A percentile compares a stretch with the other conserved stretches of the same genome.
These are phyloP conservation scores for Fusarium sp. DNA, from an alignment of 2,329 filamentous ascomycete genomes.

Conservation along the genomic window DNA sequence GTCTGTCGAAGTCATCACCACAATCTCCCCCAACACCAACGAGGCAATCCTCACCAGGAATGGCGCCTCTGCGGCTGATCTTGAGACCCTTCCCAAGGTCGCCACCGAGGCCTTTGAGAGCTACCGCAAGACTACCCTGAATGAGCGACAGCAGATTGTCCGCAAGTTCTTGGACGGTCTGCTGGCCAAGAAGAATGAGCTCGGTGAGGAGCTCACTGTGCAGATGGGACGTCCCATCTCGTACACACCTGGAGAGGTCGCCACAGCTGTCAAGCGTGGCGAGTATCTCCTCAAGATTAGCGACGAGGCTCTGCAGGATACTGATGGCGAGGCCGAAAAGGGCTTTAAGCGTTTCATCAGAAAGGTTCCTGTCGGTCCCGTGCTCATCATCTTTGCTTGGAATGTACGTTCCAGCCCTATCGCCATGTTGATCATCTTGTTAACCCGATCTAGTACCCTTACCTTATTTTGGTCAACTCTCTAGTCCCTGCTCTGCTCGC, in stretches of 20 bases:
- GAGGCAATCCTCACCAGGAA: conserved; percentile 83
- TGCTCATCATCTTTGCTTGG: conserved; percentile 93
- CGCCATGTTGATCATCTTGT: neutral
- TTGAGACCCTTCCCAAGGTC: conserved; percentile 77
- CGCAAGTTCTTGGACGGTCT: conserved; percentile 82
- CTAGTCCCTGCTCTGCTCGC: conserved; percentile 90
- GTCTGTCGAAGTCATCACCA: conserved; percentile 75
- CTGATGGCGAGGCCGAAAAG: conserved; percentile 83
- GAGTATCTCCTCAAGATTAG: conserved; percentile 90
- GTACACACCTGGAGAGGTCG: conserved; percentile 85
- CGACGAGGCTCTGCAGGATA: conserved; percentile 81
- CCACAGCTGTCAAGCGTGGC: conserved; percentile 85
- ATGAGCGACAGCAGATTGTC: conserved; percentile 83
- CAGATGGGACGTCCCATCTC: conserved; percentile 96
- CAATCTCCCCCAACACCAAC: conserved; percentile 92
- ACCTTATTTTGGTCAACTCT: conserved; percentile 92
- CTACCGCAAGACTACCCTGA: conserved; percentile 80
- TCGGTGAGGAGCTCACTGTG: conserved; percentile 87
- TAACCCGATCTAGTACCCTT: conserved; percentile 78
- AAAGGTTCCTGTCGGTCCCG: conserved; percentile 88
- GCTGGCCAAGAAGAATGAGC: conserved; percentile 77
- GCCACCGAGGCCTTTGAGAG: conserved; percentile 81
- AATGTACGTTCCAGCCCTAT: conserved; percentile 73
- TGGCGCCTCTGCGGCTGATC: conserved; percentile 77
- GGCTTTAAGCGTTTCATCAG: conserved; percentile 93